phyloP scores from a whole-genome alignment of 176 grass and related monocot genomes.

The Avena insularis region DNA sequence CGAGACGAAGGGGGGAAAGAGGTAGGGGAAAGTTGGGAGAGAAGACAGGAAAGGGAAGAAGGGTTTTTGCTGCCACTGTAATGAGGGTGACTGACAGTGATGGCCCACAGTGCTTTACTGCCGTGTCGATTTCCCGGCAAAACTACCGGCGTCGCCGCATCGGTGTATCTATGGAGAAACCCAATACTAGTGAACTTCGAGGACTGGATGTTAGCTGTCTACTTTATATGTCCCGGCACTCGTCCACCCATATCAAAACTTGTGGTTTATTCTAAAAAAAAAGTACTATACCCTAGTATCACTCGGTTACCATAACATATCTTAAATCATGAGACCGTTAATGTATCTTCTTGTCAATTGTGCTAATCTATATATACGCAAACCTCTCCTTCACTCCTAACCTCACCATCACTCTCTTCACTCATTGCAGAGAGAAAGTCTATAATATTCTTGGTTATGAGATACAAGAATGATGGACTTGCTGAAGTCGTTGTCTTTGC shows the following conservation, averaged over 20 bases:
- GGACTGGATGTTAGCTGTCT: too few relatives aligned
- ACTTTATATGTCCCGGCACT: too few relatives aligned
- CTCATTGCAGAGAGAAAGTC: not conserved
- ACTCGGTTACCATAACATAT: too few relatives aligned
- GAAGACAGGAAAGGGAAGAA: not conserved
- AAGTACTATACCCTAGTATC: too few relatives aligned
- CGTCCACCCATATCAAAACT: too few relatives aligned
- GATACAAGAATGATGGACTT: not conserved
- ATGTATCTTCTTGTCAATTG: not conserved
- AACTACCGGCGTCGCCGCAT: not conserved
- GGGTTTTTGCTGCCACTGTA: not conserved
- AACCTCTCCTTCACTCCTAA: not conserved
- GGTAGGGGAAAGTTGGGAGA: not conserved
- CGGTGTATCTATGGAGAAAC: too few relatives aligned
- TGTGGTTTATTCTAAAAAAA: too few relatives aligned
- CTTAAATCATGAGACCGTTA: not conserved
- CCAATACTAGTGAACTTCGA: too few relatives aligned
- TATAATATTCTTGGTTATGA: not conserved
- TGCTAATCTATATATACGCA: not conserved
- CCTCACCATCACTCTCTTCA: not conserved
- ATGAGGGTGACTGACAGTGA: not conserved
- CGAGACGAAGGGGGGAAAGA: not conserved
- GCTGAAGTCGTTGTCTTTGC: too few relatives aligned
- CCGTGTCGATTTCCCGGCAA: conserved; percentile 48
- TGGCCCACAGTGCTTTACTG: not conserved